Percentiles rank a stretch among this genome's conserved stretches.
Conservation (phyloP, 805 yeast species). For the Priceomyces melissophilus region DNA sequence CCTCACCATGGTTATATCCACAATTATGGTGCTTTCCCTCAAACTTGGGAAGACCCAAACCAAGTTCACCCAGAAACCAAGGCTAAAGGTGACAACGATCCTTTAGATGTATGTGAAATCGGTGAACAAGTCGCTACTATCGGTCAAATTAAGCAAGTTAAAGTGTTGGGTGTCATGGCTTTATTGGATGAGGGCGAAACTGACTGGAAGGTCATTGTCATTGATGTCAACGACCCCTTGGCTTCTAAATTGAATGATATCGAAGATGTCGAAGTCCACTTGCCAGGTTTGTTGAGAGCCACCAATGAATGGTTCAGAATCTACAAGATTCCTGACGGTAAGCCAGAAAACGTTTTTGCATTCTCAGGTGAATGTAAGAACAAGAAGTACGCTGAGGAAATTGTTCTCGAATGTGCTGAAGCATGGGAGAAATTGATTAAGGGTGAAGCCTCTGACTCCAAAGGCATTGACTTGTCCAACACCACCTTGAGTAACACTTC, state of each 20-base stretch:
- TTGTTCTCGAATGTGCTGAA: conserved; percentile 60
- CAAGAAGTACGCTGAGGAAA: conserved; percentile 54
- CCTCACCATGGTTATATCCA: conserved; percentile 98
- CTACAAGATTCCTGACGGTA: conserved; percentile 81
- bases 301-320: conserved; percentile 79
- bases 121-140: conserved; percentile 45
- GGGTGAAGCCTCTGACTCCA: conserved; percentile 34
- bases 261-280: conserved; percentile 59
- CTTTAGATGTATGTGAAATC: conserved; percentile 65
- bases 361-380: conserved; percentile 65
- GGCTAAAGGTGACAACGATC: conserved; percentile 85
- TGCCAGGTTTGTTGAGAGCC: conserved; percentile 70
- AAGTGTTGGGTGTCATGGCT: conserved; percentile 74
- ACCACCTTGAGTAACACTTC: conserved; percentile 62
- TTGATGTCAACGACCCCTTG: conserved; percentile 64
- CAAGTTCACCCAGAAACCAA: conserved; percentile 59
- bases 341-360: conserved; percentile 71
- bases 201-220: conserved; percentile 87
- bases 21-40: conserved; percentile 98
- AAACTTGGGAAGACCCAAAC: conserved; percentile 80
- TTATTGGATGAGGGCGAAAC: conserved; percentile 91
- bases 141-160: conserved; percentile 58
- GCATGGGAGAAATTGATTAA: conserved; percentile 64
- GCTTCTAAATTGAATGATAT: conserved; percentile 58
- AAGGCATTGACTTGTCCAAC: conserved; percentile 73